phyloP scores from a whole-genome alignment of 306 rosid species.

The Vigna unguiculata region DNA sequence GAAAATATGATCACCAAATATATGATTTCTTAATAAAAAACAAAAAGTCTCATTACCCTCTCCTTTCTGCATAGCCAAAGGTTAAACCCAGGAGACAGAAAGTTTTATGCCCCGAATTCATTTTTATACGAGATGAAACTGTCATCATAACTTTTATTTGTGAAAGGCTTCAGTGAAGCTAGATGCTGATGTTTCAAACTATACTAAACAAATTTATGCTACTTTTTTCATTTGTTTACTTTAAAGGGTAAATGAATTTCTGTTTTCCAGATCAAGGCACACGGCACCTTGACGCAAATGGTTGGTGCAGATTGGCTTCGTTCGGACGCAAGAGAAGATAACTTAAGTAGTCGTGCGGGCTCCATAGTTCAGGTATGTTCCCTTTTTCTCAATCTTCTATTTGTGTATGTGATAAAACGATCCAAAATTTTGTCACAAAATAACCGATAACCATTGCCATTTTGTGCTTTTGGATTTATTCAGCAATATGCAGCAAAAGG shows the following conservation, averaged over 20 bases:
- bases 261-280: constrained; percentile 69
- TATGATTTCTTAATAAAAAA: too few relatives aligned
- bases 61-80: too few relatives aligned
- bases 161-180: constrained; percentile 12
- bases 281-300: constrained; percentile 70
- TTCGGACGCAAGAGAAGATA: constrained; percentile 70
- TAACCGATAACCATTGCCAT: constrained; percentile 15
- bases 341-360: constrained; percentile 70
- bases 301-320: constrained; percentile 88
- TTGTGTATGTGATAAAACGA: background rate
- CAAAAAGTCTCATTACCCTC: too few relatives aligned
- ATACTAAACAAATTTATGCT: constrained; percentile 1
- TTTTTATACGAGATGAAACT: background rate
- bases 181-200: background rate
- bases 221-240: background rate
- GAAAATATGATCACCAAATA: too few relatives aligned
- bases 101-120: background rate
- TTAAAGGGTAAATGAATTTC: constrained; percentile 13
- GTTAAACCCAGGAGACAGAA: too few relatives aligned
- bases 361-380: constrained; percentile 75
- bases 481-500: constrained; percentile 76
- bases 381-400: constrained; percentile 10
- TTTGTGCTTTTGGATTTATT: constrained; percentile 31
- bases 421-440: background rate
- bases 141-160: background rate